Evolutionary conservation across 495 filamentous ascomycete genomes (phyloP), one percentile per base, ranked within the genome.

Genomic region (Neurospora sp.): DNA sequence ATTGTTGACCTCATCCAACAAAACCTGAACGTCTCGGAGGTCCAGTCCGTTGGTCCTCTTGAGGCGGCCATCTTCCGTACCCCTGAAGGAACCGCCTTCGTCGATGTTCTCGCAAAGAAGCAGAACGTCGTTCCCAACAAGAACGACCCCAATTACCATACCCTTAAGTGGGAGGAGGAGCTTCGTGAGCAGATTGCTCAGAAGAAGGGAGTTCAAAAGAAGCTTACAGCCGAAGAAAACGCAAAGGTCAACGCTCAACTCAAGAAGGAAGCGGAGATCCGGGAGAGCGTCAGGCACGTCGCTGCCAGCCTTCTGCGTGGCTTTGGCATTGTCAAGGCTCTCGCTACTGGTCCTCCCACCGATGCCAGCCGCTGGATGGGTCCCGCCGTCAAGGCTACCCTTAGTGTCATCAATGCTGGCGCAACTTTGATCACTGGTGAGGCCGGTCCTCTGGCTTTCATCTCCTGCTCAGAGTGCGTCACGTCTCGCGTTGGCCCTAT

Each of bases 91-190:
- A 93, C 91, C 0, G 86, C 89, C 7, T 98, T 96, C 75, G 86
- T 99, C 37, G 95, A 99, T 80, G 93, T 98, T 7, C 85, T 99
- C 5, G 92, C 91, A 40, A 92, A 89, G 76, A 95, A 95, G 79
- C 89, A 90, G 75, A 86, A 84, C 68, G 84, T 85, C n/a, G 77
- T 88, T 16, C 87, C 92, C 9, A 88, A 92, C 77, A 97, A 93
- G 81, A 97, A 91, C 75, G 89, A 78, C 71, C 97, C 93, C 79
- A 96, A 98, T 79, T 97, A 97, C 74, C 92, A 98, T 76, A 97
- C 93, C 1, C 78, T 97, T 69, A 98, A 97, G 82, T 99, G 96
- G 96, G 96, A 99, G 81, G 90, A 92, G 77, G 96, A 98, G 72
- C 87, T 98, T n/a, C 84, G 94, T 68, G 87, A 88, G 41, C 94